phyloP scores from a whole-genome alignment of 176 grass and related monocot genomes.

The Guadua angustifolia region DNA sequence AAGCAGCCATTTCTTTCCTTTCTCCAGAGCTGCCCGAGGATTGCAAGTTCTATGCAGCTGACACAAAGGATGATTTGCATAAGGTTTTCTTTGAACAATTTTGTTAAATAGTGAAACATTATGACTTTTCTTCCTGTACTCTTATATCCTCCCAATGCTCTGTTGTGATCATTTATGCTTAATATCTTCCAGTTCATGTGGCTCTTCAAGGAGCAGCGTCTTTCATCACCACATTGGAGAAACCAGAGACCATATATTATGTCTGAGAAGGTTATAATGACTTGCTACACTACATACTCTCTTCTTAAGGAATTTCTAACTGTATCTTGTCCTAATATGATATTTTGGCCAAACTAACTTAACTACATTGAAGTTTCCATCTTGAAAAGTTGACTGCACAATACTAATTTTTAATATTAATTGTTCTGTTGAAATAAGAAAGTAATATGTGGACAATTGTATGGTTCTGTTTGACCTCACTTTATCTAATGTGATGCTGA shows the following conservation, averaged over 20 bases:
- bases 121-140: not conserved
- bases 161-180: slow-evolving; percentile 15
- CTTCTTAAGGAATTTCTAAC: slow-evolving; percentile 11
- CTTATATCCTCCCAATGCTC: slow-evolving; percentile 7
- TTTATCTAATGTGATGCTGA: not conserved
- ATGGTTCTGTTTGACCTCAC: not conserved
- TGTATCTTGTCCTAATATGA: slow-evolving; percentile 20
- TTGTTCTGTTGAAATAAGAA: slow-evolving; percentile 23
- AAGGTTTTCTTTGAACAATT: slow-evolving; percentile 56
- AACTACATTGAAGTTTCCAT: slow-evolving; percentile 23
- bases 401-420: not conserved
- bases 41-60: slow-evolving; percentile 86
- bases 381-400: slow-evolving; percentile 11
- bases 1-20: slow-evolving; percentile 69
- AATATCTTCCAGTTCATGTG: slow-evolving; percentile 77
- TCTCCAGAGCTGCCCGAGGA: slow-evolving; percentile 91
- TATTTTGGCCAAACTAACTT: not conserved
- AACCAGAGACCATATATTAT: slow-evolving; percentile 91
- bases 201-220: slow-evolving; percentile 94
- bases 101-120: slow-evolving; percentile 7
- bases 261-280: slow-evolving; percentile 74
- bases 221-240: slow-evolving; percentile 93
- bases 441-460: not conserved
- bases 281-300: slow-evolving; percentile 15
- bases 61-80: slow-evolving; percentile 93